A percentile compares a stretch with the other conserved stretches of the same genome.
Conservation (phyloP, 2,329 filamentous ascomycete genomes). For the Paecilomyces formosus region DNA sequence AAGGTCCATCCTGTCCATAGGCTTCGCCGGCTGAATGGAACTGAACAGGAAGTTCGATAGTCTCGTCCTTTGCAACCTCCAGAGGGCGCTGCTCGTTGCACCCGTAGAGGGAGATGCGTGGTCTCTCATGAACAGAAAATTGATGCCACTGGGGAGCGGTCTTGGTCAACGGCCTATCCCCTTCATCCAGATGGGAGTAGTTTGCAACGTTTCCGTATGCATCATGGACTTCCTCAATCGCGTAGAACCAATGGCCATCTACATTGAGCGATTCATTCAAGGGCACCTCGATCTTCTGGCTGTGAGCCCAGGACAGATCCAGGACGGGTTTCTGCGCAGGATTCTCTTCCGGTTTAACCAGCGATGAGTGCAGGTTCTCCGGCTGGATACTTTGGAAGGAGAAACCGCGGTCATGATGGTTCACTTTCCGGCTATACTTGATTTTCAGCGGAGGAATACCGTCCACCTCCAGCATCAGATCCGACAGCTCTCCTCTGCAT, state of each 20-base stretch:
- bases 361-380: conserved; percentile 72
- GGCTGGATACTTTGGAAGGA: conserved; percentile 92
- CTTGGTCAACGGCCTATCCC: conserved; percentile 52
- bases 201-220: conserved; percentile 79
- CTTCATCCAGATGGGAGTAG: conserved; percentile 63
- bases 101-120: conserved; percentile 60
- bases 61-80: conserved; percentile 70
- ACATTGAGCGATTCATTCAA: conserved; percentile 82
- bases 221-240: conserved; percentile 86
- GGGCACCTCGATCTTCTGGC: conserved; percentile 67
- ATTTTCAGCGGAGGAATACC: conserved; percentile 89
- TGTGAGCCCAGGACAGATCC: conserved; percentile 68
- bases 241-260: conserved; percentile 79
- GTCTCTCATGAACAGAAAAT: conserved; percentile 82
- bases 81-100: conserved; percentile 77
- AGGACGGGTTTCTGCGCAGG: conserved; percentile 47
- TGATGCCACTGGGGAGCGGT: conserved; percentile 61
- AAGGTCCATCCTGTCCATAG: conserved; percentile 54
- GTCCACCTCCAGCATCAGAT: conserved; percentile 72
- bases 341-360: conserved; percentile 55
- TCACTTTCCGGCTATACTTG: conserved; percentile 82
- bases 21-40: conserved; percentile 57
- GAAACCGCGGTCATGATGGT: conserved; percentile 73
- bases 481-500: conserved; percentile 81
- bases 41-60: conserved; percentile 60